Evolutionary conservation across 2,329 filamentous ascomycete genomes (phyloP).

Genomic region (Colletotrichum navitas): DNA sequence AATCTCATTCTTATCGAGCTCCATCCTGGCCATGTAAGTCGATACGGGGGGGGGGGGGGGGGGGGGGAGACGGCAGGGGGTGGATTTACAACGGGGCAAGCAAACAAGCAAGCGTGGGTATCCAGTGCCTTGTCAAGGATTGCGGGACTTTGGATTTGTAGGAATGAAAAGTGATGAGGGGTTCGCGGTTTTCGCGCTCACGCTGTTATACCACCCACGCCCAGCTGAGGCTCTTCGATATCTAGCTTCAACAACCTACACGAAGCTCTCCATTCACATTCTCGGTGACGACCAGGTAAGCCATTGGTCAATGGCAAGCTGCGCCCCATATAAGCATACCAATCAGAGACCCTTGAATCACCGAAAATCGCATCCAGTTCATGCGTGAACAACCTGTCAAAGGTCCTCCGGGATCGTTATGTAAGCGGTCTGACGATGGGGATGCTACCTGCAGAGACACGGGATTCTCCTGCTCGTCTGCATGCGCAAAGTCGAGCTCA

Average conservation of each 20-base stretch:
- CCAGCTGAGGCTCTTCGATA: conserved; percentile 8
- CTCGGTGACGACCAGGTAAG: neutral
- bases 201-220: conserved; percentile 7
- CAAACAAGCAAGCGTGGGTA: neutral
- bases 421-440: conserved; percentile 29
- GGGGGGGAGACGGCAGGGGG: too few species aligned
- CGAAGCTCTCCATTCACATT: conserved; percentile 14
- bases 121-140: conserved; percentile 20
- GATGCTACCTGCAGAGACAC: neutral
- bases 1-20: conserved; percentile 11
- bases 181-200: neutral
- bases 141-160: conserved; percentile 11
- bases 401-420: conserved; percentile 1
- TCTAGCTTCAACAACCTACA: conserved; percentile 3
- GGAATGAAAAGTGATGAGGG: neutral
- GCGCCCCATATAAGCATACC: conserved; percentile 14
- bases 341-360: conserved; percentile 16
- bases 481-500: neutral
- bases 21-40: conserved; percentile 26
- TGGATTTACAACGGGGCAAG: conserved; percentile 12
- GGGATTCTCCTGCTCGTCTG: neutral
- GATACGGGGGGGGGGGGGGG: conserved; percentile 14
- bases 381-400: conserved; percentile 6
- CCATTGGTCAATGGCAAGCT: conserved; percentile 28
- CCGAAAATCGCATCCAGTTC: conserved; percentile 16